Base-by-base conservation (phyloP, 116 monocot genomes). In the Papilionanthe hybrid region DNA sequence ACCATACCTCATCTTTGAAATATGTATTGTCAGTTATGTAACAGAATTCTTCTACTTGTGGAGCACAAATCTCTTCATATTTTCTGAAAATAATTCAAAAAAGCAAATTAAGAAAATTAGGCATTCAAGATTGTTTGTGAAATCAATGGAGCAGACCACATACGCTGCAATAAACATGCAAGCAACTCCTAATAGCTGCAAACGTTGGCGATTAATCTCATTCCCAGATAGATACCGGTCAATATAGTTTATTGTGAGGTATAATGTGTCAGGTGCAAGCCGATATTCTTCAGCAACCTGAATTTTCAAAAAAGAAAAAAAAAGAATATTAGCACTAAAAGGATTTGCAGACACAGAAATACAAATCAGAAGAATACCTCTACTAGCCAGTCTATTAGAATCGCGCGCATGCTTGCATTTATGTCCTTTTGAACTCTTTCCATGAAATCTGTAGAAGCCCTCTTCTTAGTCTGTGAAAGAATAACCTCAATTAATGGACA, bases 101-200 rank as follows among this genome's bases (percentile, higher is more conserved):
- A 43, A 81, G 11, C 28, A 67, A 25, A 27, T 37, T 47, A 76
- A 43, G 45, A 75, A 53, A 55, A 75, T 8, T 44, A 47, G 20
- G 23, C 15, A 9, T 22, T 20, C 37, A 29, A 22, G 20, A n/a
- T 72, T 74, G 9, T 19, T 49, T 65, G 65, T 53, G 53, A 53
- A 65, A 65, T 65, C 9, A 27, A 65, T 15, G 15, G 65, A 65
- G 25, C 65, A 65, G 71, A 37, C 44, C 23, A 71, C 94, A 89
- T 89, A 97, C 97, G 94, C 86, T 73, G 97, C 97, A 77, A 98
- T 98, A 58, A 94, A 84, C 97, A 98, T 91, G 81, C 92, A 94
- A 22, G 97, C 91, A 80, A 98, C 91, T 77, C 94, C 97, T 67
- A 98, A 89, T 76, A 98, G 75, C 80, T 97, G 97, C 10, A 97